Conservation (phyloP, 2,329 filamentous ascomycete species). For the Neocucurbitaria cava region DNA sequence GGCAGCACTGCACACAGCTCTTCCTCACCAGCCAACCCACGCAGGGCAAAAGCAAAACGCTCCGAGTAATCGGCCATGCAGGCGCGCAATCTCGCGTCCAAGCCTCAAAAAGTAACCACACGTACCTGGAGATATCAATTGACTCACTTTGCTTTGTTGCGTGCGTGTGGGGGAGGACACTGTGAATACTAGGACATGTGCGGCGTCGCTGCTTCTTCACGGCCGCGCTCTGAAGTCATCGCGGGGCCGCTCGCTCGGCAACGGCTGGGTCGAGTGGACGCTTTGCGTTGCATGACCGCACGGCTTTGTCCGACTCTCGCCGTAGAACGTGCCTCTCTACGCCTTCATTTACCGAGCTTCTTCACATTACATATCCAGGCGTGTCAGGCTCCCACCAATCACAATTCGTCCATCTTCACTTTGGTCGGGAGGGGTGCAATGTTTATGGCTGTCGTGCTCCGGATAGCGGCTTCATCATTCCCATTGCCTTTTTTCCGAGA, state of each 20-base stretch:
- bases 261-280: slow-evolving; percentile 16
- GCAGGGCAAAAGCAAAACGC: slow-evolving; percentile 12
- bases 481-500: slow-evolving; percentile 35
- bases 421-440: background rate
- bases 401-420: slow-evolving; percentile 4
- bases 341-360: slow-evolving; percentile 35
- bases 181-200: slow-evolving; percentile 10
- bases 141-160: slow-evolving; percentile 2
- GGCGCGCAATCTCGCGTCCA: background rate
- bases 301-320: slow-evolving; percentile 41
- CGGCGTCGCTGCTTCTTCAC: slow-evolving; percentile 31
- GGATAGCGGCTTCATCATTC: slow-evolving; percentile 22
- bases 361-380: slow-evolving; percentile 7
- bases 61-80: background rate
- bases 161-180: slow-evolving; percentile 46
- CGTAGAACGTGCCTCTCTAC: slow-evolving; percentile 28
- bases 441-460: slow-evolving; percentile 21
- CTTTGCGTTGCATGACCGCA: slow-evolving; percentile 18
- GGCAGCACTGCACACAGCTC: too few species aligned
- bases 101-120: background rate
- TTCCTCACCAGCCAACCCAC: slow-evolving; percentile 1
- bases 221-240: slow-evolving; percentile 48
- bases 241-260: slow-evolving; percentile 40
- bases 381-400: slow-evolving; percentile 31
- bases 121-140: slow-evolving; percentile 15